These are phyloP conservation scores for Hypomontagnella monticulosa DNA, from an alignment of 495 filamentous ascomycete genomes.

Conservation along the genomic window DNA sequence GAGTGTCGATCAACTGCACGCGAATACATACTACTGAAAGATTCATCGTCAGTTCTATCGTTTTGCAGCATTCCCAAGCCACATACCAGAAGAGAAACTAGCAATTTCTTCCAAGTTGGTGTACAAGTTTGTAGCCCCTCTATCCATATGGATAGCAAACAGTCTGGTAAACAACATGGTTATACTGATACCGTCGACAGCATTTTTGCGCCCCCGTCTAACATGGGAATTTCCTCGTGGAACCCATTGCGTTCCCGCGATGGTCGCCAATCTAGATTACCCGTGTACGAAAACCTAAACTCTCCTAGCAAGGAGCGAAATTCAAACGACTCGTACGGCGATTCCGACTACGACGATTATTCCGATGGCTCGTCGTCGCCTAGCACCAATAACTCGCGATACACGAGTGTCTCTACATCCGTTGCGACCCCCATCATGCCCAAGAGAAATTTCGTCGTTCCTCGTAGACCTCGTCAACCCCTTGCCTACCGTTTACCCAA, in stretches of 20 bases:
- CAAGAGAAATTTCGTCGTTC: slow-evolving; percentile 49
- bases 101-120: slow-evolving; percentile 7
- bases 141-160: neutral
- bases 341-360: slow-evolving; percentile 55
- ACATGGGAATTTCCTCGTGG: slow-evolving; percentile 40
- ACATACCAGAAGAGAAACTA: slow-evolving; percentile 2
- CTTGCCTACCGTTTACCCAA: slow-evolving; percentile 69
- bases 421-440: slow-evolving; percentile 63
- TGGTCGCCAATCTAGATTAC: slow-evolving; percentile 50
- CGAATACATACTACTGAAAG: neutral
- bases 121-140: slow-evolving; percentile 24
- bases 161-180: neutral
- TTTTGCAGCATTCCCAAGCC: slow-evolving; percentile 21
- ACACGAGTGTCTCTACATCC: slow-evolving; percentile 63
- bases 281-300: slow-evolving; percentile 53
- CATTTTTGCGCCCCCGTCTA: slow-evolving; percentile 24
- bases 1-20: neutral
- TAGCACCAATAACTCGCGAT: slow-evolving; percentile 55
- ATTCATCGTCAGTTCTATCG: neutral
- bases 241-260: slow-evolving; percentile 50
- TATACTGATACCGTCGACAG: slow-evolving; percentile 16
- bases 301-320: slow-evolving; percentile 52
- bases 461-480: slow-evolving; percentile 51
- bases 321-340: slow-evolving; percentile 54
- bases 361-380: slow-evolving; percentile 54